A percentile compares a stretch with the other conserved stretches of the same genome.
These are phyloP conservation scores for Dicorynia guianensis DNA, from an alignment of 306 rosid species.

Conservation along the genomic window DNA sequence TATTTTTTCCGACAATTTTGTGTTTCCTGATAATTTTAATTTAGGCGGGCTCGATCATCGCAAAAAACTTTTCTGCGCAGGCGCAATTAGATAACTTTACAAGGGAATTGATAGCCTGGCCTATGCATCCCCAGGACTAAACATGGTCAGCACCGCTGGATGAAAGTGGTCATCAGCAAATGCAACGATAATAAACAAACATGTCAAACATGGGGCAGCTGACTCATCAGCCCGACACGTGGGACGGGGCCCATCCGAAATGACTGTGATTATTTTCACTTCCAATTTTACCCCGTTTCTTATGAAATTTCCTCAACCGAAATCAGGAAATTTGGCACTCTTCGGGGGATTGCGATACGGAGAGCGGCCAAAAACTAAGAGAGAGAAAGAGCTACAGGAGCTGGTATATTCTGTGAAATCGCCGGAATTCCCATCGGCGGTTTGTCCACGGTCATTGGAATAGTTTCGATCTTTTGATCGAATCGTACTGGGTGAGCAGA, in stretches of 20 bases:
- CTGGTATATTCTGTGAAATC: conserved; percentile 42
- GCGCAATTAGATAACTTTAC: not conserved
- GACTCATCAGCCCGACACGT: conserved; percentile 35
- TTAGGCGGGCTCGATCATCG: too few species aligned
- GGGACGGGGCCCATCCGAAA: too few species aligned
- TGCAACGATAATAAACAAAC: conserved; percentile 27
- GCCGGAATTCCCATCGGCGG: conserved; percentile 37
- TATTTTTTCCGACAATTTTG: too few species aligned
- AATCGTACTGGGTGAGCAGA: conserved; percentile 38
- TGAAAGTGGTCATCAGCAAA: conserved; percentile 44
- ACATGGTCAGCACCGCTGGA: conserved; percentile 46
- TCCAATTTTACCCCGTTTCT: conserved; percentile 34
- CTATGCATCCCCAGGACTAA: not conserved
- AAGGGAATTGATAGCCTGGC: not conserved
- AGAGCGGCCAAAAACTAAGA: not conserved
- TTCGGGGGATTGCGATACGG: conserved; percentile 25
- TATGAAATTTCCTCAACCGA: conserved; percentile 49
- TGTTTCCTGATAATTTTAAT: too few species aligned
- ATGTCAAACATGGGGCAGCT: conserved; percentile 13
- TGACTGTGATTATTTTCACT: not conserved
- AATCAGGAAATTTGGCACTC: conserved; percentile 43
- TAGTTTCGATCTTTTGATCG: conserved; percentile 46
- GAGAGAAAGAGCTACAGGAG: conserved; percentile 35
- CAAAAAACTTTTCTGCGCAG: not conserved
- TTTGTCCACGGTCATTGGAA: conserved; percentile 39